phyloP scores from a whole-genome alignment of 2,329 filamentous ascomycete genomes.

The Talaromyces pinophilus region DNA sequence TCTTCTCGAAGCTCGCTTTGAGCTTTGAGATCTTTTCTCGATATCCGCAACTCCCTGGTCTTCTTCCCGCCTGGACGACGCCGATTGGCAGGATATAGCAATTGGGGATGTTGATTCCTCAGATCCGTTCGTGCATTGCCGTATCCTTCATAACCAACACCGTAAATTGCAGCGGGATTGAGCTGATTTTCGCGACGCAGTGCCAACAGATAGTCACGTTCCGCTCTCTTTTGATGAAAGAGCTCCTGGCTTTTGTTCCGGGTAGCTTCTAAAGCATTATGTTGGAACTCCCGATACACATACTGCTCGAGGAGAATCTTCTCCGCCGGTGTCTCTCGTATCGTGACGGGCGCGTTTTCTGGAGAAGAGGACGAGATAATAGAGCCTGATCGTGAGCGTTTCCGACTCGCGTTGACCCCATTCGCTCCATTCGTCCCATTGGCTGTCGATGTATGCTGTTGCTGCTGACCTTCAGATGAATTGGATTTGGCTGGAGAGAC shows the following conservation, averaged over 20 bases:
- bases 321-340: conserved; percentile 47
- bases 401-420: conserved; percentile 54
- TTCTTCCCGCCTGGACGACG: conserved; percentile 74
- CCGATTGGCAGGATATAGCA: conserved; percentile 79
- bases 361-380: conserved; percentile 48
- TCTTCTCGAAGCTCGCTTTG: conserved; percentile 92
- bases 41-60: conserved; percentile 70
- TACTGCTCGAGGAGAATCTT: conserved; percentile 64
- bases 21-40: conserved; percentile 75
- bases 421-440: conserved; percentile 49
- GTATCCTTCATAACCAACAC: conserved; percentile 79
- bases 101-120: conserved; percentile 62
- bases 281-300: conserved; percentile 63
- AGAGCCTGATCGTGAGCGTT: conserved; percentile 62
- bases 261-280: conserved; percentile 56
- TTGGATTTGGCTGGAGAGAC: conserved; percentile 36
- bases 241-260: conserved; percentile 59
- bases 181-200: conserved; percentile 61
- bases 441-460: conserved; percentile 28
- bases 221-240: conserved; percentile 64
- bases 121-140: conserved; percentile 82
- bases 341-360: conserved; percentile 35
- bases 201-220: conserved; percentile 69
- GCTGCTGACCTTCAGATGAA: conserved; percentile 31
- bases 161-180: conserved; percentile 62